Evolutionary conservation across 257 asterid species (phyloP), one percentile per base, ranked within the genome.

Genomic region (Solanum lignicaule): DNA sequence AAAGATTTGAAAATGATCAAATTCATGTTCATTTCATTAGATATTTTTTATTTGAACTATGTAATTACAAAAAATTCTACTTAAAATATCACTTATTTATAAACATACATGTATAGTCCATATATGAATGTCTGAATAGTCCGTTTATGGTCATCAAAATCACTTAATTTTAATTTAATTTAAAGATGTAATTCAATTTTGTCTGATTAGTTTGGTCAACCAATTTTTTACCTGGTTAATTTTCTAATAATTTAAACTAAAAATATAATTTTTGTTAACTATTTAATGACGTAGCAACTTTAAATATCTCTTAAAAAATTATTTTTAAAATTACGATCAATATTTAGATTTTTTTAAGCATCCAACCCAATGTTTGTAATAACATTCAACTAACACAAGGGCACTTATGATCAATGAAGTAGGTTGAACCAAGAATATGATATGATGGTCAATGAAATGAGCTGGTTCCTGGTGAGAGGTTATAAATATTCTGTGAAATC

Each of bases 401-500:
- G 7, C 13, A 13, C 15, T 9, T n/a, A 9, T 62, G 29, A 10
- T n/a, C 7, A 58, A 20, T 7, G 27, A 58, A 58, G 2, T 58
- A 58, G 27, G 27, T 58, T 7, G 27, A 55, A 20, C 11, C 25
- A n/a, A 62, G 31, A 11, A n/a, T n/a, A 5, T 62, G 31, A 1
- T n/a, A 10, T 10, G 27, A 11, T 23, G 7, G 3, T 62, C 7
- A n/a, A 62, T 62, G 13, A 62, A 62, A 62, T 62, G 7, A 25
- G 13, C 9, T 4, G 15, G 5, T 62, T 4, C 15, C 0, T 23
- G 31, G 0, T 62, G 14, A 0, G 7, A 10, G 31, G 15, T 23
- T n/a, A 62, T 0, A n/a, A n/a, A 2, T 62, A 62, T 10, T 25
- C 12, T 0, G 4, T 2, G 0, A 4, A n/a, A 62, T n/a, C 12